Conservation (phyloP, 257 asterid genomes). For the Przewalskia tangutica region DNA sequence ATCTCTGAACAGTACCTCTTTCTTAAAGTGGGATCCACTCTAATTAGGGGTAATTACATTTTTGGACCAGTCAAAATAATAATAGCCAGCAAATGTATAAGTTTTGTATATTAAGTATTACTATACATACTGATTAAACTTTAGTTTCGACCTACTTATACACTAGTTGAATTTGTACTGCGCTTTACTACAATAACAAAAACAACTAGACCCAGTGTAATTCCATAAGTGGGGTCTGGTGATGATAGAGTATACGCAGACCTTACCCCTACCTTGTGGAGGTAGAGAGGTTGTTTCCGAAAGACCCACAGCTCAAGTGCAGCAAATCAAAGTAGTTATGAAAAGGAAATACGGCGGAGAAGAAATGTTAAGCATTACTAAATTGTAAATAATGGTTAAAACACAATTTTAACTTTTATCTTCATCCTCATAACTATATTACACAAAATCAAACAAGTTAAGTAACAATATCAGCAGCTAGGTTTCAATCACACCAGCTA, state of each 20-base stretch:
- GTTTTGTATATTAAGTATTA: no score
- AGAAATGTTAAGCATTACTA: neutral
- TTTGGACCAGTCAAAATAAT: no score
- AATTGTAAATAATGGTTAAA: neutral
- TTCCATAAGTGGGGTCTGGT: no score
- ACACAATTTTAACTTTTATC: neutral
- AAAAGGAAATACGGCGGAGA: no score
- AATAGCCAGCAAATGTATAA: no score
- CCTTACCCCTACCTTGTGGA: no score
- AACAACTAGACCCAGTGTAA: no score
- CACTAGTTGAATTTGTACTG: neutral
- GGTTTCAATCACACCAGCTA: neutral
- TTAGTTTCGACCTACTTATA: neutral
- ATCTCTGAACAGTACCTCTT: neutral
- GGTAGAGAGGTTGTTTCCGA: no score
- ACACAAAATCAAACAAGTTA: neutral
- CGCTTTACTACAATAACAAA: neutral
- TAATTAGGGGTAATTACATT: no score
- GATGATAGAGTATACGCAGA: no score
- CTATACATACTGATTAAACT: neutral
- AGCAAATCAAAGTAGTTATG: no score
- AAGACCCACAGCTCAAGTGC: no score
- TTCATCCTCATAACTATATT: neutral
- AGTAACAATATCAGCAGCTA: neutral
- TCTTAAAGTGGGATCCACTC: neutral